phyloP scores from a whole-genome alignment of 352 stramenopile species.

The Globisporangium acanthophoron region DNA sequence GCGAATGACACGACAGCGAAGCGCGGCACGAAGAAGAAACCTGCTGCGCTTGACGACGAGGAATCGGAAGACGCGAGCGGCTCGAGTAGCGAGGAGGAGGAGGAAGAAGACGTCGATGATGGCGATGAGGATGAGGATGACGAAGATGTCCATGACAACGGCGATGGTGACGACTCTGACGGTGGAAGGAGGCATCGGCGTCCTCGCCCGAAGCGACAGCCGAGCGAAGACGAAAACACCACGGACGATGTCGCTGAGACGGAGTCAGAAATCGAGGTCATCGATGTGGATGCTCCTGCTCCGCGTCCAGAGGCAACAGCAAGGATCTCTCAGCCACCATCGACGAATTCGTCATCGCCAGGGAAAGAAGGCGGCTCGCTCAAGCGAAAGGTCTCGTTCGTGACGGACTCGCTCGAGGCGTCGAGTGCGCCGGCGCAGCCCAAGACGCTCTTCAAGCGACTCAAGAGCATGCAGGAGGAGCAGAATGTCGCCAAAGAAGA shows the following conservation, averaged over 20 bases:
- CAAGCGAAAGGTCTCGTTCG: constrained; percentile 15
- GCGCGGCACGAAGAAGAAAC: constrained; percentile 34
- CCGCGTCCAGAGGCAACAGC: neutral
- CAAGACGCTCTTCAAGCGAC: constrained; percentile 20
- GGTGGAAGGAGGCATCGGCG: neutral
- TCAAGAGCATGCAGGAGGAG: constrained; percentile 16
- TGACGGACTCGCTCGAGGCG: constrained; percentile 1
- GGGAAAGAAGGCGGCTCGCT: neutral
- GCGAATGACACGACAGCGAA: constrained; percentile 21
- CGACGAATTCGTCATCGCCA: neutral
- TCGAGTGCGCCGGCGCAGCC: constrained; percentile 2
- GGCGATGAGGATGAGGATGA: constrained; percentile 19
- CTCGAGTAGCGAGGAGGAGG: constrained; percentile 25
- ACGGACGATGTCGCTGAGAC: constrained; percentile 9
- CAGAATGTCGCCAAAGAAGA: constrained; percentile 14
- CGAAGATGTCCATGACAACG: constrained; percentile 1
- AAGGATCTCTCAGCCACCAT: neutral
- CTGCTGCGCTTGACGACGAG: constrained; percentile 38
- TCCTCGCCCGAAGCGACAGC: constrained; percentile 16
- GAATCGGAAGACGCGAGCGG: constrained; percentile 33
- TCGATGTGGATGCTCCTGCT: constrained; percentile 9
- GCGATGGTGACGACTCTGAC: neutral
- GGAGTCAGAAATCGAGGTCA: constrained; percentile 8
- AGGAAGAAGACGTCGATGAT: constrained; percentile 25
- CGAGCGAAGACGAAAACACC: constrained; percentile 24